phyloP scores from a whole-genome alignment of 495 filamentous ascomycete species.

The Aspergillus indologenus region DNA sequence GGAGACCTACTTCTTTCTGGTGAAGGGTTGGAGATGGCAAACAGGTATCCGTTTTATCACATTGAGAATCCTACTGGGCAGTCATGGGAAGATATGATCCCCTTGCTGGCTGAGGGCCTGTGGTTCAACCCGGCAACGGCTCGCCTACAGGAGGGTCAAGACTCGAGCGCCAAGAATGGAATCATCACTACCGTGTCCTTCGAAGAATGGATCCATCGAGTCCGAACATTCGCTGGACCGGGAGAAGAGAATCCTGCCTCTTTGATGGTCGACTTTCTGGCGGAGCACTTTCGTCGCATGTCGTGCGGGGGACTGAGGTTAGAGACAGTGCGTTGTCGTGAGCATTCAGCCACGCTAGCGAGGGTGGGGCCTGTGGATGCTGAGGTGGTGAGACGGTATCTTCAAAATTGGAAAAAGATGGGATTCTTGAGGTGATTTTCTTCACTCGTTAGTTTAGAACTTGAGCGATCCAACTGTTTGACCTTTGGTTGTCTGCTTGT shows the following conservation, averaged over 20 bases:
- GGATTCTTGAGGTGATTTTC: constrained; percentile 1
- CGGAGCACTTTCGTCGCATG: constrained; percentile 49
- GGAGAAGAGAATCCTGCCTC: constrained; percentile 44
- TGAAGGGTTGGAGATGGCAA: not conserved
- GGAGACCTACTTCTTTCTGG: not conserved
- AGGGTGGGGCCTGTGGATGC: constrained; percentile 34
- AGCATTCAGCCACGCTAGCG: constrained; percentile 43
- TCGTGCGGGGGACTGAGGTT: constrained; percentile 50
- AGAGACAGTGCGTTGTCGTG: constrained; percentile 32
- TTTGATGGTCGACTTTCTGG: constrained; percentile 45
- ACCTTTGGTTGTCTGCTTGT: no score
- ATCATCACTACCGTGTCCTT: constrained; percentile 35
- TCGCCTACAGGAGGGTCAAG: no score
- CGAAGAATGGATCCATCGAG: constrained; percentile 44
- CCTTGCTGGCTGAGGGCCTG: constrained; percentile 39
- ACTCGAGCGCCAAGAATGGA: no score
- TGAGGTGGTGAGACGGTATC: constrained; percentile 38
- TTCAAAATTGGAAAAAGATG: constrained; percentile 36
- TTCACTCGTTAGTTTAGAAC: no score
- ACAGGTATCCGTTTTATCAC: constrained; percentile 40
- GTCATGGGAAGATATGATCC: constrained; percentile 43
- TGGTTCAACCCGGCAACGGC: constrained; percentile 29
- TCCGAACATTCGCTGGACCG: constrained; percentile 19
- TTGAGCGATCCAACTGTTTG: no score
- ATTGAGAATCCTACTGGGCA: constrained; percentile 54